Base-by-base conservation (phyloP, 805 yeast genomes). In the Metschnikowia gruessii region DNA sequence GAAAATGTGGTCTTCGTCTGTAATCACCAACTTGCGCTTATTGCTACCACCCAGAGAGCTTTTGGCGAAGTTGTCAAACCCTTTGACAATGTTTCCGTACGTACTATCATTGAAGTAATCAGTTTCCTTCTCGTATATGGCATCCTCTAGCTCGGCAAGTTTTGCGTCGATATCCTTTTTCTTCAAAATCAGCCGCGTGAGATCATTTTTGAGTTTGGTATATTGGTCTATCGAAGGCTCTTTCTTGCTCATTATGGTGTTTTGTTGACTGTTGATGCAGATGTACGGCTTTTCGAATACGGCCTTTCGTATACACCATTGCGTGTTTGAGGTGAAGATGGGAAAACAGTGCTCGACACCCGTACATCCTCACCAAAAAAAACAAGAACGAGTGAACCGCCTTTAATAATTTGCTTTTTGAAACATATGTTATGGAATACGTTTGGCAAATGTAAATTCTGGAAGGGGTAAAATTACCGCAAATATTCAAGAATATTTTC, bases 71-170 rank as follows among this genome's bases (percentile, higher is more conserved):
- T 81, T 85, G 40, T 91, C 97, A 58, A 90, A 91, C 1, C 98
- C 98, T 52, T 85, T 85, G n/a, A 89, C 85, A 22, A 92, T 84
- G 63, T 88, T 91, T 0, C 97, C 91, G 45, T 79, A 79, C 24
- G 74, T 64, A 48, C 88, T 80, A 43, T 85, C 90, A 24, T 84
- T 79, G 39, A 91, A 78, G 61, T 91, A 91, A 12, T 80, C 78
- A 9, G 85, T 81, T 60, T 91, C 98, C 53, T 81, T 80, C 40
- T 81, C 84, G 66, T 81, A 90, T 5, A 91, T 83, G 43, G 80
- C 79, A 52, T 89, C 96, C 59, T 91, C 96, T 5, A 89, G 61
- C 37, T 64, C 66, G 18, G 78, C 77, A 40, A 84, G 73, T 53
- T 80, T 79, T 26, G 77, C 76, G 51, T 87, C 92, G n/a, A 87